phyloP scores from a whole-genome alignment of 2,329 filamentous ascomycete genomes.

The Fusarium paranaense region DNA sequence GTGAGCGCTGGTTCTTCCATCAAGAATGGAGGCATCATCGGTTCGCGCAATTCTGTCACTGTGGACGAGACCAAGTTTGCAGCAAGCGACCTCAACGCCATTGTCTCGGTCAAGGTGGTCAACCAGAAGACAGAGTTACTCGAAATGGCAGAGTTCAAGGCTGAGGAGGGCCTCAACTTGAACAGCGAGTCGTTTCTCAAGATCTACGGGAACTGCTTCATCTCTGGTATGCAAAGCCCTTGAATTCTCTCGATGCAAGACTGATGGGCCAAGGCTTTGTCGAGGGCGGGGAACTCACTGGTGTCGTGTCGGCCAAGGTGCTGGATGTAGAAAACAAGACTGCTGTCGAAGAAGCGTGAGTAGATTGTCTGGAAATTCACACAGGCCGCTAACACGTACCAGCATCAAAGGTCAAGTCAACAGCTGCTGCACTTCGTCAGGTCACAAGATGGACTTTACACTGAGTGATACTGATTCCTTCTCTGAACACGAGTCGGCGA shows the following conservation, averaged over 20 bases:
- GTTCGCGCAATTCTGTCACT: not conserved
- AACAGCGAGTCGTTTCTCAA: not conserved
- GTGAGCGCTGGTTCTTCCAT: conserved; percentile 5
- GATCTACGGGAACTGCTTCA: conserved; percentile 9
- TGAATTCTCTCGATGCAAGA: not conserved
- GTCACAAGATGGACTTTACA: not conserved
- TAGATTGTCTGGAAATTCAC: not conserved
- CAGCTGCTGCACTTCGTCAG: not conserved
- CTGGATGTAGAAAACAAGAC: not conserved
- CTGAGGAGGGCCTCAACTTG: not conserved
- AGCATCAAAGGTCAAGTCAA: not conserved
- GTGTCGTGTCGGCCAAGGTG: not conserved
- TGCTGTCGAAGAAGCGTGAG: not conserved
- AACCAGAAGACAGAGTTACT: conserved; percentile 5
- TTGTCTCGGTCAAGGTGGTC: conserved; percentile 15
- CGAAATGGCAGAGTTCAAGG: not conserved
- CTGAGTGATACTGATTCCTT: not conserved
- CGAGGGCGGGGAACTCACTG: conserved; percentile 9
- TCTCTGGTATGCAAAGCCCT: not conserved
- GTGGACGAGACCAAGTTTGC: conserved; percentile 17
- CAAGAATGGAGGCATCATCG: not conserved
- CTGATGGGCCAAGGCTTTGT: conserved; percentile 8
- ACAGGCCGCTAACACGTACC: not conserved
- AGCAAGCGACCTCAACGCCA: conserved; percentile 11
- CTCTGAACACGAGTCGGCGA: not conserved